Percentiles rank a stretch among this genome's conserved stretches.
Conservation (phyloP, 371 early-diverging fungal species). For the Mucor racemosus region DNA sequence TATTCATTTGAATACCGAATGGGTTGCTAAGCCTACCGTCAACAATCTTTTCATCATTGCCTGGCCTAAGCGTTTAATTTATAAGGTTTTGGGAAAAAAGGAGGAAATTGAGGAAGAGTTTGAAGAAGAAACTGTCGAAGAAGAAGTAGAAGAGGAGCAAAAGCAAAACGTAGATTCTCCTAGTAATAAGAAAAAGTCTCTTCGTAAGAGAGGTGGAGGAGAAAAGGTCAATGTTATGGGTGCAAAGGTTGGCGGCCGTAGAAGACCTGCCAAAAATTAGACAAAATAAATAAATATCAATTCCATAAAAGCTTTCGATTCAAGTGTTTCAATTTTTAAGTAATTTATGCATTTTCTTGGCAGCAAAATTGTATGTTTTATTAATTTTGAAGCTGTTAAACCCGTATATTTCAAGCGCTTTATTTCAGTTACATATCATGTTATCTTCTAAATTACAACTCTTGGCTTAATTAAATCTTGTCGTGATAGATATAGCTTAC, state of each 20-base stretch:
- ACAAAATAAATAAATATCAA: background rate
- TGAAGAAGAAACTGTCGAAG: conserved; percentile 21
- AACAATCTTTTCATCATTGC: conserved; percentile 33
- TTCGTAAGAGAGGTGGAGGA: conserved; percentile 28
- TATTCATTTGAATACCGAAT: conserved; percentile 43
- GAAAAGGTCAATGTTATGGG: conserved; percentile 36
- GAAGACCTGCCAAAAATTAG: conserved; percentile 33
- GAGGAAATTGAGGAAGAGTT: conserved; percentile 16
- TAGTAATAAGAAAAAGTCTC: conserved; percentile 24
- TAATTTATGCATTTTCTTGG: too few species aligned
- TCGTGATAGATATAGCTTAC: too few species aligned
- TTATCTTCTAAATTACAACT: too few species aligned
- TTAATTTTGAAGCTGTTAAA: too few species aligned
- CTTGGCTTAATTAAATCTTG: too few species aligned
- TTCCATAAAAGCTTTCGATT: too few species aligned
- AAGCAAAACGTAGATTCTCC: conserved; percentile 12
- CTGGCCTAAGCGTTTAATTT: conserved; percentile 30
- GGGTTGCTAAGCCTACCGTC: conserved; percentile 36
- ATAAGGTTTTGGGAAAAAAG: conserved; percentile 29
- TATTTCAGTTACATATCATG: too few species aligned
- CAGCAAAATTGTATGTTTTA: too few species aligned
- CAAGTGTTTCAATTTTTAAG: too few species aligned
- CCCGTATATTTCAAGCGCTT: too few species aligned
- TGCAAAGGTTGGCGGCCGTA: conserved; percentile 48
- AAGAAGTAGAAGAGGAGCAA: conserved; percentile 1